phyloP scores from a whole-genome alignment of 2,329 filamentous ascomycete species.

The Salinomyces thailandicus region DNA sequence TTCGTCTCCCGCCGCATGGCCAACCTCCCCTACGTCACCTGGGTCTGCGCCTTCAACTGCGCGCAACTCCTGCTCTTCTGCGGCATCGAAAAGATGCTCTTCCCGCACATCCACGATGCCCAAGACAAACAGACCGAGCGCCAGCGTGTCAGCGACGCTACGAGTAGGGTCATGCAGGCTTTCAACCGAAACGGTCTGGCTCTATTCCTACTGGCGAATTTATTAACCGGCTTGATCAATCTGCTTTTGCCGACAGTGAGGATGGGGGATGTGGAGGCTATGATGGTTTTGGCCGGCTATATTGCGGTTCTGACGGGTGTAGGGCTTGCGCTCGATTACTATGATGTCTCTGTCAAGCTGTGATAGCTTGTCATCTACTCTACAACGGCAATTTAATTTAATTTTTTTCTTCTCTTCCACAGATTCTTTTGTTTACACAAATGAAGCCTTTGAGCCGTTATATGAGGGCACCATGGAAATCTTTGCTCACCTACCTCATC shows the following conservation, averaged over 20 bases:
- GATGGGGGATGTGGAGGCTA: constrained; percentile 51
- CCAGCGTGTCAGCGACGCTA: constrained; percentile 56
- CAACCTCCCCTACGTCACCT: constrained; percentile 87
- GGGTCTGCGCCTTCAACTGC: constrained; percentile 86
- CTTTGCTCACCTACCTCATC: no score
- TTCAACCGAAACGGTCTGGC: constrained; percentile 83
- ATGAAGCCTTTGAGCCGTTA: no score
- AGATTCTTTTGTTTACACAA: no score
- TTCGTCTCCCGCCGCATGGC: constrained; percentile 79
- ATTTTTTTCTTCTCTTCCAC: no score
- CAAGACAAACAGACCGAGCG: constrained; percentile 46
- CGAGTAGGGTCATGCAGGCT: constrained; percentile 68
- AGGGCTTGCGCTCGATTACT: constrained; percentile 56
- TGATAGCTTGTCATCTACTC: constrained; percentile 25
- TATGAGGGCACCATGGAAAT: no score
- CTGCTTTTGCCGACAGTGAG: constrained; percentile 75
- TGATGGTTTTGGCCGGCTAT: constrained; percentile 67
- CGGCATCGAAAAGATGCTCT: constrained; percentile 65
- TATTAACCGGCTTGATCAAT: constrained; percentile 83
- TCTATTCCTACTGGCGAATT: constrained; percentile 77
- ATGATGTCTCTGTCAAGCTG: constrained; percentile 60
- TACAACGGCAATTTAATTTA: no score
- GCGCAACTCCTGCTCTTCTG: constrained; percentile 72
- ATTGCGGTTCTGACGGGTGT: constrained; percentile 54
- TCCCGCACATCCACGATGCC: constrained; percentile 59